These are phyloP conservation scores for Hypsizygus marmoreus DNA, from an alignment of 768 basidiomycete species.

Conservation along the genomic window DNA sequence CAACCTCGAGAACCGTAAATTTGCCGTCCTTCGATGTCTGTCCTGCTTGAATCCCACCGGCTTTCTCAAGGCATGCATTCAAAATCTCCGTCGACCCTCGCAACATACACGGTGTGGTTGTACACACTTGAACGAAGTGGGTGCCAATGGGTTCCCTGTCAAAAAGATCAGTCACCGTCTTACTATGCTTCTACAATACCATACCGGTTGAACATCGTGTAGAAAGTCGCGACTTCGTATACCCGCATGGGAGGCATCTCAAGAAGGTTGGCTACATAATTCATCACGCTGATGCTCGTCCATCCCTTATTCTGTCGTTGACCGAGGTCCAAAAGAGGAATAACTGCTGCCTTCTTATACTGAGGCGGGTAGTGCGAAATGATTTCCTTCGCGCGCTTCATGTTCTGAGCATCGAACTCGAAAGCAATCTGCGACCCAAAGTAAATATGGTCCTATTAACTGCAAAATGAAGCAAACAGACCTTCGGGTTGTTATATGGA, in stretches of 20 bases:
- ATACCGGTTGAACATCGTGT: conserved; percentile 99
- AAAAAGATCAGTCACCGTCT: background rate
- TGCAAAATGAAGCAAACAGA: conserved; percentile 27
- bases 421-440: conserved; percentile 73
- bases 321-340: conserved; percentile 93
- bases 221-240: conserved; percentile 99
- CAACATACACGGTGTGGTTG: conserved; percentile 98
- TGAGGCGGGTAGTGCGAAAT: conserved; percentile 93
- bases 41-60: conserved; percentile 83
- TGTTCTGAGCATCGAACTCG: conserved; percentile 78
- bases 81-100: conserved; percentile 90
- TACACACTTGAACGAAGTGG: conserved; percentile 97
- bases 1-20: conserved; percentile 97
- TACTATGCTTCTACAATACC: conserved; percentile 17
- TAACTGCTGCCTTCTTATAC: conserved; percentile 98
- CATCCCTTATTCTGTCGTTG: conserved; percentile 98
- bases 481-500: conserved; percentile 90
- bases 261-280: conserved; percentile 91
- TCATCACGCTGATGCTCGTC: conserved; percentile 99
- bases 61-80: conserved; percentile 77
- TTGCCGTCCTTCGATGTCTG: conserved; percentile 95
- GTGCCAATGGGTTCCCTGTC: conserved; percentile 88
- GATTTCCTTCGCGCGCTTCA: conserved; percentile 85
- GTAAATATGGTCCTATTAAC: conserved; percentile 9
- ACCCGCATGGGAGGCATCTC: conserved; percentile 98